Conservation (phyloP, 1,284 basidiomycete genomes). For the Apiotrichum porosum region DNA sequence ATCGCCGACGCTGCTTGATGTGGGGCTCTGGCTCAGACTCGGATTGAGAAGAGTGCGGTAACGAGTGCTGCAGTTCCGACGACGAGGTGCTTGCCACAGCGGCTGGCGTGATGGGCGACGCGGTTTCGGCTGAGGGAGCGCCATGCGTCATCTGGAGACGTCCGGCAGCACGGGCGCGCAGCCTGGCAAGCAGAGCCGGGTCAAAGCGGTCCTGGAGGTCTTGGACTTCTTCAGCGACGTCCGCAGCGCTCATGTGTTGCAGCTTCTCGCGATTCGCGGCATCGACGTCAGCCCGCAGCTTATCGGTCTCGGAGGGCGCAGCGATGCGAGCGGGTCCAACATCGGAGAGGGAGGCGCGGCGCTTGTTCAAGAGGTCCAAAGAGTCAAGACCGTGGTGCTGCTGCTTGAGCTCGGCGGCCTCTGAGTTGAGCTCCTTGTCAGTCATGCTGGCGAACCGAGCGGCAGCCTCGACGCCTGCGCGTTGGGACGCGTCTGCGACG, state of each 20-base stretch:
- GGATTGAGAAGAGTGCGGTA: no score
- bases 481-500: no score
- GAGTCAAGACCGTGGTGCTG: no score
- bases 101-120: background rate
- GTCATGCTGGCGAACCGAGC: no score
- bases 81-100: no score
- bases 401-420: no score
- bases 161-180: slow-evolving; percentile 55
- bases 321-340: no score
- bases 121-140: no score
- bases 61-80: background rate
- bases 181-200: slow-evolving; percentile 56
- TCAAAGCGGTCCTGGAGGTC: slow-evolving; percentile 68
- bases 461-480: no score
- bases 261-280: slow-evolving; percentile 50
- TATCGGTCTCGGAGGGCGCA: background rate
- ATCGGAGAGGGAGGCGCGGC: no score
- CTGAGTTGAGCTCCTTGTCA: no score
- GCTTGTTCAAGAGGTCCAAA: no score
- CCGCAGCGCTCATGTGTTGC: slow-evolving; percentile 57
- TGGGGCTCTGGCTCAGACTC: background rate
- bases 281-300: slow-evolving; percentile 15
- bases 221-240: slow-evolving; percentile 57
- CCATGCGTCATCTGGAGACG: background rate
- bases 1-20: background rate